Base-by-base conservation (phyloP, 1,284 basidiomycete genomes). In the Pseudozyma tsukubaensis region DNA sequence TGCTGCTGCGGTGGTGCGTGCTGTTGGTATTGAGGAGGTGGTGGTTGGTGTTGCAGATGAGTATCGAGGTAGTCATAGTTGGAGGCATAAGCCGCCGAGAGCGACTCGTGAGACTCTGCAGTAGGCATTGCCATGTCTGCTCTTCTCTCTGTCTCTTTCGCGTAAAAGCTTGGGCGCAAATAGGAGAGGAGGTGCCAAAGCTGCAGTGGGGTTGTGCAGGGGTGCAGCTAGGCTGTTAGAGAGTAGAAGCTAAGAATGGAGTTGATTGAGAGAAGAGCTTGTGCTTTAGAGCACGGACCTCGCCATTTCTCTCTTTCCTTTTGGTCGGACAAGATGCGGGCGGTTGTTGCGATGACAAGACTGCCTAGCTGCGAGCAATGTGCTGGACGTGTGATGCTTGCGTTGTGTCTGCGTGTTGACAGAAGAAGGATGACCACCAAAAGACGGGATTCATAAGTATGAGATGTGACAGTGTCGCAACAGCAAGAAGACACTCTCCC, bases 51-150 rank as follows among this genome's bases (percentile, higher is more conserved):
- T 55, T 50, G 50, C 29, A 37, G 55, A 18, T 35, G 59, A 21
- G 44, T 29, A 37, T 69, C 58, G 36, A 42, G 35, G 45, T 62
- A 55, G 53, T 76, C 73, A 62, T 69, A 66, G 52, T 47, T 64
- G 35, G 54, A 61, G 13, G 69, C 69, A 34, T 76, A 76, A 12
- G 69, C 73, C 9, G 70, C 56, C 59, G 65, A 72, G 59, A 64
- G 60, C 44, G 73, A 76, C 49, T 65, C 69, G 53, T 69, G 57
- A 2, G 73, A 72, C 37, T 63, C 67, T 9, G 60, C 53, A 9
- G 65, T 56, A 19, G 73, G 66, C 69, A 68, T 71, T 40, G 69
- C 58, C 59, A 62, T 59, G 13, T 8, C 45, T 40, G 32, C 12
- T 18, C 37, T 24, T 45, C 24, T 18, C 7, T 42, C 14, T 39